Evolutionary conservation across 495 filamentous ascomycete genomes (phyloP).

Genomic region (Baudoinia panamericana): DNA sequence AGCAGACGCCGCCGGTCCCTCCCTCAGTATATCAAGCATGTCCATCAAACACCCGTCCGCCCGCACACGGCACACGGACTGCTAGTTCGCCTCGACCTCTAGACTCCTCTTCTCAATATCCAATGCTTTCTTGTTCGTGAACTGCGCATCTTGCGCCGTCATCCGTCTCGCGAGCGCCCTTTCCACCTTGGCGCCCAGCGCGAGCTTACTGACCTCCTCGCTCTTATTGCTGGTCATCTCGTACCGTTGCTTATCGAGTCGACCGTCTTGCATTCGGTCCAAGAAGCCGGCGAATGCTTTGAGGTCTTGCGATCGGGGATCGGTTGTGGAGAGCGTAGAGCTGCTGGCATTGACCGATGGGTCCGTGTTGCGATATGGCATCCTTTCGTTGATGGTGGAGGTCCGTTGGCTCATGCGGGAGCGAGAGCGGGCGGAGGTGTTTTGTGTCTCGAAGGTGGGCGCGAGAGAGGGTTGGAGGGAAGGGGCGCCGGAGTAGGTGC

Average conservation of each 20-base stretch:
- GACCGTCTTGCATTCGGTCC: slow-evolving; percentile 84
- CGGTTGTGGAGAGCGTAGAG: slow-evolving; percentile 45
- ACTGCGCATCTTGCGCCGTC: slow-evolving; percentile 81
- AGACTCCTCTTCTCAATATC: slow-evolving; percentile 15
- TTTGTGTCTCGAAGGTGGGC: slow-evolving; percentile 20
- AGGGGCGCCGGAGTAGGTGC: slow-evolving; percentile 63
- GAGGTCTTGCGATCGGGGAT: slow-evolving; percentile 55
- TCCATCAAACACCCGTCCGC: background rate
- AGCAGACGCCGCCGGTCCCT: background rate
- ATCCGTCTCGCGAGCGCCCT: slow-evolving; percentile 81
- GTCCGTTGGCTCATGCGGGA: slow-evolving; percentile 6
- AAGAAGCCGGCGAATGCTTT: slow-evolving; percentile 68
- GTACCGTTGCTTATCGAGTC: slow-evolving; percentile 72
- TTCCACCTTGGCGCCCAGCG: slow-evolving; percentile 86
- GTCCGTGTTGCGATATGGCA: slow-evolving; percentile 5
- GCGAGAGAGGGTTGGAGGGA: slow-evolving; percentile 52
- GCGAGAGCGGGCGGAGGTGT: slow-evolving; percentile 3
- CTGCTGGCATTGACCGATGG: slow-evolving; percentile 27
- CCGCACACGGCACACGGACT: background rate
- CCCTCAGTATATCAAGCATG: background rate
- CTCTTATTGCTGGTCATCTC: slow-evolving; percentile 68
- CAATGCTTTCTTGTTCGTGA: slow-evolving; percentile 30
- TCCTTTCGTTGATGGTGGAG: slow-evolving; percentile 29
- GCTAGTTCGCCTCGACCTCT: slow-evolving; percentile 20
- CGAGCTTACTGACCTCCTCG: slow-evolving; percentile 76